Evolutionary conservation across 116 monocot species (phyloP).

Genomic region (Iris pallida): DNA sequence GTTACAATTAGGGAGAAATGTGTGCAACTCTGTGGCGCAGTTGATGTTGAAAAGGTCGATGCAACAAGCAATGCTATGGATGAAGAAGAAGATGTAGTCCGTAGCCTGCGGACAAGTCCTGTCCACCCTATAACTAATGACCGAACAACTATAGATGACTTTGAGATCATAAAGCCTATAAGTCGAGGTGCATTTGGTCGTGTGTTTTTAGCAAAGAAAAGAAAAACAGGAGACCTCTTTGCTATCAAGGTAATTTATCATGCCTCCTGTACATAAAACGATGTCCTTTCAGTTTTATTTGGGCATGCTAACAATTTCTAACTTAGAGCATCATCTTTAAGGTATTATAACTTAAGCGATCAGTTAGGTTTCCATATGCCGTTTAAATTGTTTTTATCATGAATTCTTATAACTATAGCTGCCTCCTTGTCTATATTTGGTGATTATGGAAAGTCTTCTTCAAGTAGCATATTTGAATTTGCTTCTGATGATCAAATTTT

Average conservation of each 20-base stretch:
- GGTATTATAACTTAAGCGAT: no score
- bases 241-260: slow-evolving; percentile 79
- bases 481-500: no score
- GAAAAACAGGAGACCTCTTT: slow-evolving; percentile 98
- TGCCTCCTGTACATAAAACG: background rate
- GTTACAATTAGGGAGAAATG: slow-evolving; percentile 91
- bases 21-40: slow-evolving; percentile 77
- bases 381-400: no score
- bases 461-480: no score
- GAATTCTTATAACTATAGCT: no score
- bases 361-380: no score
- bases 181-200: slow-evolving; percentile 99
- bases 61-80: slow-evolving; percentile 78
- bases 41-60: slow-evolving; percentile 92
- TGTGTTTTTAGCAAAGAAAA: slow-evolving; percentile 98
- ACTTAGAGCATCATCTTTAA: no score
- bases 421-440: no score
- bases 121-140: slow-evolving; percentile 70
- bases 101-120: slow-evolving; percentile 87
- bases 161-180: slow-evolving; percentile 98
- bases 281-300: no score
- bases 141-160: slow-evolving; percentile 96
- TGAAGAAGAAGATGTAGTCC: slow-evolving; percentile 91
- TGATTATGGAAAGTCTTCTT: no score
- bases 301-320: no score